Percentiles rank a stretch among this genome's conserved stretches.
These are phyloP conservation scores for Eimeria zaria DNA, from an alignment of 169 alveolate genomes.

Conservation along the genomic window DNA sequence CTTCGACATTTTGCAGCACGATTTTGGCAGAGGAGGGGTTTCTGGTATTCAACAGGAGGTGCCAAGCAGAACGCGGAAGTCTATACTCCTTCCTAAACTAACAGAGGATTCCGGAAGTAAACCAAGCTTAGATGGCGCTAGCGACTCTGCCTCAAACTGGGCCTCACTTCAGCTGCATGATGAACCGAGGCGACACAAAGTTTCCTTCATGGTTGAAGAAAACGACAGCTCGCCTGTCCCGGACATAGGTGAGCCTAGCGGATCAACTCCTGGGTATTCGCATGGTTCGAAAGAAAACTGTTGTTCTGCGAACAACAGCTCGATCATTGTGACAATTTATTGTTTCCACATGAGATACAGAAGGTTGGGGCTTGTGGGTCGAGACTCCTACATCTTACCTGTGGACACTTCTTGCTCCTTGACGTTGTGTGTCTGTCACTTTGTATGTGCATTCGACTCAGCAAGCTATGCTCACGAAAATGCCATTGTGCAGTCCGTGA, in stretches of 20 bases:
- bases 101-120: constrained; percentile 3
- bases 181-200: constrained; percentile 46
- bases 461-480: constrained; percentile 28
- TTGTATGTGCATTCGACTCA: neutral
- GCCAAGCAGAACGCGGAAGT: neutral
- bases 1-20: neutral
- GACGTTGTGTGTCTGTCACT: neutral
- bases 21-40: neutral
- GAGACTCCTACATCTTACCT: neutral
- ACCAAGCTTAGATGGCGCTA: neutral
- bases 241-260: neutral
- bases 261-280: neutral
- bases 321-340: neutral
- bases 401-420: neutral
- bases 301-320: too few relatives aligned
- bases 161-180: neutral
- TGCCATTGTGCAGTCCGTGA: constrained; percentile 2
- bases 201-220: neutral
- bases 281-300: too few relatives aligned
- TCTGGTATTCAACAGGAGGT: constrained; percentile 23
- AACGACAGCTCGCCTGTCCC: neutral
- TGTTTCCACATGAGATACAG: neutral
- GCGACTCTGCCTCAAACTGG: neutral
- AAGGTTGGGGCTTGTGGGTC: neutral
- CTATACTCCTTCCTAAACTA: neutral